Base-by-base conservation (phyloP, 805 yeast species). In the Metschnikowia lunata region DNA sequence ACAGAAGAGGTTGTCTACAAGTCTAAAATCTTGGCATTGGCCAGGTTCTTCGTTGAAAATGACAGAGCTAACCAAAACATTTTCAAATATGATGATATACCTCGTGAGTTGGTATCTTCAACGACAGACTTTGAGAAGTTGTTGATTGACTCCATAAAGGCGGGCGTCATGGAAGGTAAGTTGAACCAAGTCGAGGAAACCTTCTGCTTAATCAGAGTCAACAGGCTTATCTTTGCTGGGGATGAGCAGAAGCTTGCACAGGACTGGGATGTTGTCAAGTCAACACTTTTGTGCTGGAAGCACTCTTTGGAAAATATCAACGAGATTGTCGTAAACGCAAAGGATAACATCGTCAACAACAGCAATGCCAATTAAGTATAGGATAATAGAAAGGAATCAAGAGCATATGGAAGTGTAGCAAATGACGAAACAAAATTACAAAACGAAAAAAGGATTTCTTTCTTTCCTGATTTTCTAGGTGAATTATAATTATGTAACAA, bases 131-230 rank as follows among this genome's bases (percentile, higher is more conserved):
- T 71, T 37, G 76, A 71, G 55, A 56, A 61, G 36, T 60, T 71
- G 46, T 57, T 71, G 49, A 64, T 71, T 34, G 67, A 66, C 51
- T 62, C 74, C 32, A 70, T 71, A 49, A 69, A 69, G 54, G 60
- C 69, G n/a, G 71, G 70, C 36, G 69, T 71, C 40, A 55, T 71
- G 40, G 74, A 71, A 57, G 76, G 75, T 42, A 71, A 69, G 52
- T 63, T 71, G 51, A 69, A 71, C 56, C 76, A 71, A 57, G 61
- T 70, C 36, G 67, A 66, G 31, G 64, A 67, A 47, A 58, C 65
- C 7, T 71, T 71, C 54, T 59, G 63, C 48, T 67, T 71, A 51
- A 65, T 64, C 29, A 67, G 70, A 56, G 71, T 65, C 15, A 69
- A 65, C 55, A 62, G 70, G 52, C 66, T 69, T 39, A 58, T 71